Base-by-base conservation (phyloP, 108 stramenopile genomes). In the Cyclostephanos tholiformis region DNA sequence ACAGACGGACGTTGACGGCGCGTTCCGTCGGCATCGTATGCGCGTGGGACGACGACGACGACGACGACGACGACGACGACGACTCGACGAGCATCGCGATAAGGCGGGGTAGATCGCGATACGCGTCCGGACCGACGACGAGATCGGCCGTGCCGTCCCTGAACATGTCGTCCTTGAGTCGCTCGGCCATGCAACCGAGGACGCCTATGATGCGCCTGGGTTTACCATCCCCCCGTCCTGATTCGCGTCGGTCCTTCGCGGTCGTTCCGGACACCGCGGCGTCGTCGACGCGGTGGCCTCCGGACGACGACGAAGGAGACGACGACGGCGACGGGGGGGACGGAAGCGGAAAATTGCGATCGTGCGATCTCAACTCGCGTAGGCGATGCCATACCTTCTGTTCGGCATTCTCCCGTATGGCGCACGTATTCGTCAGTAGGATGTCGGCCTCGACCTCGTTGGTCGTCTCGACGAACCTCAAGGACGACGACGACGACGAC, bases 161-260 rank as follows among this genome's bases (percentile, higher is more conserved):
- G 53, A 99, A 86, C 57, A 99, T 84, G n/a, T 93, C 82, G 36
- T 88, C 84, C 82, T 99, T 95, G 16, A 99, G 73, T 4, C 99
- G 87, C 85, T 99, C 99, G 17, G 99, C 98, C 99, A 99, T 99
- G 85, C 99, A 99, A 1, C 99, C 99, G 61, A 99, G 79, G 11
- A 99, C 94, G 6, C 97, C 99, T n/a, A 99, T 87, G 26, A 96
- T 84, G 39, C 71, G 86, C 39, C 89, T 84, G 23, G 10, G 65
- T 55, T 56, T 10, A 63, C 43, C 43, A 25, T 39, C 23, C 56
- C 2, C 3, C 52, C 62, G 59, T 46, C 29, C 25, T 12, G 30
- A 43, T 13, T 68, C 38, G 38, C 57, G 29, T 14, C 48, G 62
- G 30, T 46, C 39, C 25, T 22, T 17, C 70, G 38, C 49, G 20